Percentiles rank a stretch among this genome's conserved stretches.
These are phyloP conservation scores for Lasiosphaeriaceae sp. DNA, from an alignment of 495 filamentous ascomycete species.

Conservation along the genomic window DNA sequence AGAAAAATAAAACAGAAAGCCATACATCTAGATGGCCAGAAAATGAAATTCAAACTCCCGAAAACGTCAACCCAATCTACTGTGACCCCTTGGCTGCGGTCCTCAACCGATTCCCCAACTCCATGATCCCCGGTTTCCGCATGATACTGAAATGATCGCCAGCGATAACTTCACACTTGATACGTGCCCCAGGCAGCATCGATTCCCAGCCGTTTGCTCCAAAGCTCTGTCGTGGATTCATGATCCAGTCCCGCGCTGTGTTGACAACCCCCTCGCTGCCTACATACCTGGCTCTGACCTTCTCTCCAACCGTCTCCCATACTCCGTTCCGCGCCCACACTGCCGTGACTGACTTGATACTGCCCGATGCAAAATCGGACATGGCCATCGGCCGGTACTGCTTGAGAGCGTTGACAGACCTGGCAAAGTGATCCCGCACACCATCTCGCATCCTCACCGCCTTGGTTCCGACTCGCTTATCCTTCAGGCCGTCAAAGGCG, in stretches of 20 bases:
- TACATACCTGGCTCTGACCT: not conserved
- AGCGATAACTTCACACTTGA: slow-evolving; percentile 8
- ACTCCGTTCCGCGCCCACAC: slow-evolving; percentile 15
- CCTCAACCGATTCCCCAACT: slow-evolving; percentile 3
- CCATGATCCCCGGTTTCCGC: slow-evolving; percentile 9
- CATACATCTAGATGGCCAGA: too few species aligned
- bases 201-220: slow-evolving; percentile 15
- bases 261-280: not conserved
- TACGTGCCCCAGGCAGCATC: slow-evolving; percentile 4
- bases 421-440: slow-evolving; percentile 66
- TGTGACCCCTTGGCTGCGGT: not conserved
- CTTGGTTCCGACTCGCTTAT: slow-evolving; percentile 18
- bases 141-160: slow-evolving; percentile 20
- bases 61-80: not conserved
- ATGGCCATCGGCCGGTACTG: slow-evolving; percentile 49
- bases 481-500: slow-evolving; percentile 13
- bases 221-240: slow-evolving; percentile 13
- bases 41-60: not conserved
- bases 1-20: not conserved
- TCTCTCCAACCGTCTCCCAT: slow-evolving; percentile 17
- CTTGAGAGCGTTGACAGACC: slow-evolving; percentile 61
- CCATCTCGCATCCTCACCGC: slow-evolving; percentile 44
- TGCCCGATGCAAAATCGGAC: not conserved
- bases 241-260: slow-evolving; percentile 17
- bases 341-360: slow-evolving; percentile 3